Evolutionary conservation across 257 asterid genomes (phyloP), one percentile per base, ranked within the genome.

Genomic region (Solanum dulcamara): DNA sequence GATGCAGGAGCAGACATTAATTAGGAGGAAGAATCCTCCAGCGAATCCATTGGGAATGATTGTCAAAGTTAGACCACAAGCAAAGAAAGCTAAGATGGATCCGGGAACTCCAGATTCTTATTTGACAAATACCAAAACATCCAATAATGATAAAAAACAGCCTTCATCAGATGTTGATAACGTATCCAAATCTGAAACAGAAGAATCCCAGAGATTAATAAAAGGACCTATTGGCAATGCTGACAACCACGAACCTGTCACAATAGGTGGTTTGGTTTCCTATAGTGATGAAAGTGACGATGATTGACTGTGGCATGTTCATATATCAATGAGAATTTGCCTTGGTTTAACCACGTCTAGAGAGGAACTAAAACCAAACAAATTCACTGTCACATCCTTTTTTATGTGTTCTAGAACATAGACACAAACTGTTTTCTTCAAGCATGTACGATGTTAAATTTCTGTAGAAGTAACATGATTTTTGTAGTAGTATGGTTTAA

Each of bases 281-380:
- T 96, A 96, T 82, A 96, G 98, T 86, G 98, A 94, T 88, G 99
- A 93, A 89, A 93, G 98, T 71, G 98, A 95, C 26, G 98, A 92
- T 44, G 98, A 94, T n/a, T 91, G 88, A 62, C 90, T 85, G 85
- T 66, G 48, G 38, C 48, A 35, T 53, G 3, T n/a, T 66, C 37
- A 59, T 64, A n/a, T 30, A 28, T 75, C 24, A 75, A 44, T 44
- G 38, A 75, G 38, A 75, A 44, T 75, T 44, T 46, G 40, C 17
- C 38, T 75, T 26, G 35, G 40, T 44, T 75, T 15, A 44, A 24
- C 44, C 40, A 66, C 1, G n/a, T 33, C 26, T 5, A 9, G 15
- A 9, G 46, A 33, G 77, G 46, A 67, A 18, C 77, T 67, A 67
- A 67, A 33, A 9, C 28, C 77, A 33, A 33, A 33, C 77, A 3